Percentiles rank a stretch among this genome's conserved stretches.
phyloP scores from a whole-genome alignment of 2,329 filamentous ascomycete species.

The Microdochium paspali region DNA sequence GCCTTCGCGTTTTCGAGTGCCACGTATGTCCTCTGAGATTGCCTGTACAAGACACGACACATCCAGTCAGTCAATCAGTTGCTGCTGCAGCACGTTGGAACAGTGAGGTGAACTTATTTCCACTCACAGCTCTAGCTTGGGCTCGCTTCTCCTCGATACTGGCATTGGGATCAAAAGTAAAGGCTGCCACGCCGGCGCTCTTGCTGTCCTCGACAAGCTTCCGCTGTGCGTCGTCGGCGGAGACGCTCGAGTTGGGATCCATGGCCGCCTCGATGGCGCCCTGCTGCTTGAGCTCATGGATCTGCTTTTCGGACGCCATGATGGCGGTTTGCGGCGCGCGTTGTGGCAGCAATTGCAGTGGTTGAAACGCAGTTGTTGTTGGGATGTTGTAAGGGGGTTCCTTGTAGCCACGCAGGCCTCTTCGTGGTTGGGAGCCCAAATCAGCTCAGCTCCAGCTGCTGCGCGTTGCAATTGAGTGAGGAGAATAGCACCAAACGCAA shows the following conservation, averaged over 20 bases:
- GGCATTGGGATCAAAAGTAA: conserved; percentile 81
- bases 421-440: no score
- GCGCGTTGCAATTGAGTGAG: no score
- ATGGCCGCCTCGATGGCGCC: conserved; percentile 69
- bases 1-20: conserved; percentile 50
- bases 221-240: conserved; percentile 62
- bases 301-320: conserved; percentile 24
- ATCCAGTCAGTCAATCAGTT: not conserved
- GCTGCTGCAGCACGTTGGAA: not conserved
- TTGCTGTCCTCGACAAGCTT: conserved; percentile 68
- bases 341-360: no score
- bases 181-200: conserved; percentile 70
- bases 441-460: no score
- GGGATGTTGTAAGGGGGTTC: no score
- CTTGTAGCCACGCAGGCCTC: no score
- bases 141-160: conserved; percentile 75
- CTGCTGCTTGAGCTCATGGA: conserved; percentile 69
- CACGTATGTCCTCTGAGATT: conserved; percentile 55
- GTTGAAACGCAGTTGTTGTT: no score
- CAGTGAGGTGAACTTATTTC: not conserved
- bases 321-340: conserved; percentile 10
- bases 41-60: conserved; percentile 29
- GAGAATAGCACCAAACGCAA: no score
- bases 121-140: conserved; percentile 65
- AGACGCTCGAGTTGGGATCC: conserved; percentile 58